Conservation (phyloP, 306 rosid species). For the Mucuna pruriens region DNA sequence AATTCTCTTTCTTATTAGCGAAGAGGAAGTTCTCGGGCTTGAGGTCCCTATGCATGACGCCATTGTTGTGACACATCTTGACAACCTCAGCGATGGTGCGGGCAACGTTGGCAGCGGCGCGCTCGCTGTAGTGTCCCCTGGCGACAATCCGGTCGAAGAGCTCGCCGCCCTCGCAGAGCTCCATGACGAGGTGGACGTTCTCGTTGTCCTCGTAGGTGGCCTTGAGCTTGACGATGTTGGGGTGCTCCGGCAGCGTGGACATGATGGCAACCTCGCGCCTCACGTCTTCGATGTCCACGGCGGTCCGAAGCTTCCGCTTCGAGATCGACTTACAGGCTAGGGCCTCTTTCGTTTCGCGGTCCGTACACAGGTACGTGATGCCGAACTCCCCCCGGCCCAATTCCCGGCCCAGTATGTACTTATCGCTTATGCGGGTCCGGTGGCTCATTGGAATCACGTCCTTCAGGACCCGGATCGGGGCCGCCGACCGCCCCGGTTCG, state of each 20-base stretch:
- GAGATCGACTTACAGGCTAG: slow-evolving; percentile 94
- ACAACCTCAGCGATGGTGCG: slow-evolving; percentile 75
- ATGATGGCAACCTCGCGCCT: slow-evolving; percentile 82
- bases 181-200: slow-evolving; percentile 79
- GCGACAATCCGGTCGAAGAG: slow-evolving; percentile 77
- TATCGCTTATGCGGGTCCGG: slow-evolving; percentile 79
- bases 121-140: slow-evolving; percentile 71
- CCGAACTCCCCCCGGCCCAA: slow-evolving; percentile 94
- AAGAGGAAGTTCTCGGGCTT: slow-evolving; percentile 81
- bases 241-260: slow-evolving; percentile 73
- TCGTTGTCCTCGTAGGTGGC: slow-evolving; percentile 76
- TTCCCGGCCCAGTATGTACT: slow-evolving; percentile 81
- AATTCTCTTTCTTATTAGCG: slow-evolving; percentile 69
- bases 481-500: slow-evolving; percentile 50
- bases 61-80: slow-evolving; percentile 76
- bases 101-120: slow-evolving; percentile 66
- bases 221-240: slow-evolving; percentile 69
- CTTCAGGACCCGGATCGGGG: slow-evolving; percentile 79
- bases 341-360: slow-evolving; percentile 68
- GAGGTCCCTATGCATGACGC: slow-evolving; percentile 81
- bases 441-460: slow-evolving; percentile 79
- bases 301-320: slow-evolving; percentile 77
- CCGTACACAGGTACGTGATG: slow-evolving; percentile 82
- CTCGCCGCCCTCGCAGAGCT: slow-evolving; percentile 79
- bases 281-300: slow-evolving; percentile 72